Conservation (phyloP, 225 moss, liverwort and hornwort genomes). For the Bryoerythrophyllum caledonicum region DNA sequence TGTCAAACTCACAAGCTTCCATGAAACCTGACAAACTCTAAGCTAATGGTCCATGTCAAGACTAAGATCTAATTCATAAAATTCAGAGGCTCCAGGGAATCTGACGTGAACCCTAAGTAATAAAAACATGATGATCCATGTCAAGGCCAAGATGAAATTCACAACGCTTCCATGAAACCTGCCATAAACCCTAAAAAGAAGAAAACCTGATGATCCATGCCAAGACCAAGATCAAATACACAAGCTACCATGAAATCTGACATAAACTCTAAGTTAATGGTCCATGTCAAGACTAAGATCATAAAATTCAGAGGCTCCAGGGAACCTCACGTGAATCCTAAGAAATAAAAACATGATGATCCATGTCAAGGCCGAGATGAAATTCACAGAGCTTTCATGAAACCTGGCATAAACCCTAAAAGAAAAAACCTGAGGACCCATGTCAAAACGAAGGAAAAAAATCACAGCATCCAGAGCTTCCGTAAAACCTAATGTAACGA, state of each 20-base stretch:
- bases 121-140: not conserved
- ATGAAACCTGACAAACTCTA: not conserved
- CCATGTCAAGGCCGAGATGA: too few species aligned
- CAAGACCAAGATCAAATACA: too few species aligned
- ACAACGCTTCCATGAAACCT: not conserved
- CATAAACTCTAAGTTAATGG: too few species aligned
- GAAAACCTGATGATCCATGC: not conserved
- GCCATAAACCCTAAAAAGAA: slow-evolving; percentile 23
- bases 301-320: too few species aligned
- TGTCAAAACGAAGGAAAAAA: not conserved
- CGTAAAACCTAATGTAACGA: not conserved
- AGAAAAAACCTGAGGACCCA: not conserved
- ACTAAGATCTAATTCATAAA: not conserved
- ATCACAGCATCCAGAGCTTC: not conserved
- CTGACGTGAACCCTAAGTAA: too few species aligned
- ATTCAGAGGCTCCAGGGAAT: not conserved
- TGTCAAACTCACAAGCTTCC: not conserved
- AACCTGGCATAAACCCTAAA: too few species aligned
- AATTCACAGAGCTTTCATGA: too few species aligned
- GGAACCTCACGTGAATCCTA: not conserved
- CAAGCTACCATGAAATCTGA: too few species aligned
- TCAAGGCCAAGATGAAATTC: not conserved
- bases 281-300: too few species aligned
- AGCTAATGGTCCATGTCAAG: not conserved
- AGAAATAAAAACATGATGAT: too few species aligned